Evolutionary conservation across 2,329 filamentous ascomycete species (phyloP).

Genomic region (Xenoacremonium recifei): DNA sequence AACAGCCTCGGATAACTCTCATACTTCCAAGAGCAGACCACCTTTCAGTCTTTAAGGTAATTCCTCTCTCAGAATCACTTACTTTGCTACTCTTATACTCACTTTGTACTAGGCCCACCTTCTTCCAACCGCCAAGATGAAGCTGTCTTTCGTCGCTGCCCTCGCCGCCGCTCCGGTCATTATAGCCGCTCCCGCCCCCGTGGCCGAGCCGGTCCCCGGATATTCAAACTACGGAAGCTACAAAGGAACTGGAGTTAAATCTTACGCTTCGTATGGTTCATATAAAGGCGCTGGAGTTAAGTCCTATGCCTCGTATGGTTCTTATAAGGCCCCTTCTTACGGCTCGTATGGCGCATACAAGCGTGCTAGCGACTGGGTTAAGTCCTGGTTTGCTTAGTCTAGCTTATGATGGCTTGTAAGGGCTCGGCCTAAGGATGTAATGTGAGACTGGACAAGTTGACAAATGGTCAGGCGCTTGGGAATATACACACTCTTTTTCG

Average conservation of each 20-base stretch:
- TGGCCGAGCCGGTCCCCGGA: conserved; percentile 6
- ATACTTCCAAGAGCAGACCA: neutral
- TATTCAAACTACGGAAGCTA: conserved; percentile 7
- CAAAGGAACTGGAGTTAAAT: conserved; percentile 3
- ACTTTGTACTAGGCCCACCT: too few species aligned
- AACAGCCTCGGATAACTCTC: neutral
- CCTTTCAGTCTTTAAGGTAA: conserved; percentile 1
- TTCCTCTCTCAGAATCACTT: neutral
- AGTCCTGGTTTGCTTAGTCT: neutral
- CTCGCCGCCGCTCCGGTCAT: conserved; percentile 22
- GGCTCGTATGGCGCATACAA: conserved; percentile 7
- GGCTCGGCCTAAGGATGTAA: too few species aligned
- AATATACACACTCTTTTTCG: too few species aligned
- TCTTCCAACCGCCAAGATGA: conserved; percentile 24
- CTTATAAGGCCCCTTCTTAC: conserved; percentile 1
- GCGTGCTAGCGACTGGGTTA: neutral
- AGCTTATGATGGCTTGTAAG: too few species aligned
- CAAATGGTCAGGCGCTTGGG: too few species aligned
- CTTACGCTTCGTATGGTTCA: conserved; percentile 1
- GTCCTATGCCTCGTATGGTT: neutral
- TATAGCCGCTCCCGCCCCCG: conserved; percentile 23
- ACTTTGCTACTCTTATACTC: too few species aligned
- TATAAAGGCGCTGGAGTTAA: conserved; percentile 4
- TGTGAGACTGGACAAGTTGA: too few species aligned
- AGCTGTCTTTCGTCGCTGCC: conserved; percentile 25